Percentiles rank a stretch among this genome's conserved stretches.
These are phyloP conservation scores for Cladosporium sp. DNA, from an alignment of 2,329 filamentous ascomycete genomes.

Conservation along the genomic window DNA sequence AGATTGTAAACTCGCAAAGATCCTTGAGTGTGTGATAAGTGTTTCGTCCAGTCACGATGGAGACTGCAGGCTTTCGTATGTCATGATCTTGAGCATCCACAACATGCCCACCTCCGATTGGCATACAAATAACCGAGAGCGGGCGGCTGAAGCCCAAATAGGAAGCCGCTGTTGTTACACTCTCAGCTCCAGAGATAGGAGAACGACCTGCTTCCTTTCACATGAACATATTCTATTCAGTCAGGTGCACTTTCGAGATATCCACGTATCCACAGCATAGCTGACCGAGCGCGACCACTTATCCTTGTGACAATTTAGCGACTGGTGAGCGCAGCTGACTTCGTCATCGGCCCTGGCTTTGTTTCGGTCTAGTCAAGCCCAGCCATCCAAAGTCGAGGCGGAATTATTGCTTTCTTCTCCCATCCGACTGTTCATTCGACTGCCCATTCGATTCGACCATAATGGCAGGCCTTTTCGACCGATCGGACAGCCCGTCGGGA, in stretches of 20 bases:
- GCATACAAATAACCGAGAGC: neutral
- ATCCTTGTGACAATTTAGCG: neutral
- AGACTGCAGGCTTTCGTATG: too few relatives aligned
- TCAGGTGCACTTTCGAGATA: neutral
- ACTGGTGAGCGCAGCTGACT: slow-evolving; percentile 2
- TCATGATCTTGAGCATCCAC: too few relatives aligned
- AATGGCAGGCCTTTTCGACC: slow-evolving; percentile 6
- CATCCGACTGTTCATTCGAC: too few relatives aligned
- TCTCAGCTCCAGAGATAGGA: neutral
- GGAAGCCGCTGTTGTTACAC: neutral
- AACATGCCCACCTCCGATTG: neutral
- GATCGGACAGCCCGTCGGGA: neutral
- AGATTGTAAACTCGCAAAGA: too few relatives aligned
- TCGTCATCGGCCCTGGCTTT: slow-evolving; percentile 3
- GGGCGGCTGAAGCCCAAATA: neutral
- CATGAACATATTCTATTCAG: neutral
- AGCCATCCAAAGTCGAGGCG: neutral
- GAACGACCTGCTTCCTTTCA: neutral
- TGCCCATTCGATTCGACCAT: neutral
- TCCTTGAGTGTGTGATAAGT: too few relatives aligned
- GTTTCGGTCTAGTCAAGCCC: slow-evolving; percentile 6
- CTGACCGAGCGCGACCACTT: too few relatives aligned
- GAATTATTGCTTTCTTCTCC: neutral
- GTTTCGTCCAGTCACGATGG: too few relatives aligned
- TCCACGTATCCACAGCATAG: neutral